A percentile compares a stretch with the other conserved stretches of the same genome.
phyloP scores from a whole-genome alignment of 169 alveolate genomes.

The Plasmodium gaboni region DNA sequence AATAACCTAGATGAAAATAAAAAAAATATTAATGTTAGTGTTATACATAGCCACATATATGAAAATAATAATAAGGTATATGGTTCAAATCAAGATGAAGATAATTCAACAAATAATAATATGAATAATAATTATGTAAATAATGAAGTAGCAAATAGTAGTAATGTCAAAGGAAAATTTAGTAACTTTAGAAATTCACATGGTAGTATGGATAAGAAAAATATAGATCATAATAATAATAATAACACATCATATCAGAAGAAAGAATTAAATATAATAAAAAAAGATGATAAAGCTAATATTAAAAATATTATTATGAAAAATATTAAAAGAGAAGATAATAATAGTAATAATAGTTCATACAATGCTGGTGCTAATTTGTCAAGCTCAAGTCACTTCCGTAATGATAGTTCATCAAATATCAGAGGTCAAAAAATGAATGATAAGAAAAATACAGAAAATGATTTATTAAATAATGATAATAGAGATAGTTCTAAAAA shows the following conservation, averaged over 20 bases:
- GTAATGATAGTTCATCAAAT: neutral
- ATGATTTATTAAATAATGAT: neutral
- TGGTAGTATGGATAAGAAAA: slow-evolving; percentile 27
- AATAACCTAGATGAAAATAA: slow-evolving; percentile 10
- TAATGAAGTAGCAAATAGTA: neutral
- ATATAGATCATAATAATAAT: neutral
- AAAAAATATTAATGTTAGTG: slow-evolving; percentile 25
- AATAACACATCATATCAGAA: neutral
- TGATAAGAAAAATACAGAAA: slow-evolving; percentile 4
- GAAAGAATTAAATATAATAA: slow-evolving; percentile 31
- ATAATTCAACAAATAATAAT: slow-evolving; percentile 4
- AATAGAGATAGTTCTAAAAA: slow-evolving; percentile 9
- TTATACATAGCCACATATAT: slow-evolving; percentile 26
- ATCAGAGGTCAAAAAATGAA: slow-evolving; percentile 1
- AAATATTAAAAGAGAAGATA: slow-evolving; percentile 49
- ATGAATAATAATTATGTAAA: slow-evolving; percentile 7
- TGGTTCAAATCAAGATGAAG: neutral
- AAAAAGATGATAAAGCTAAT: slow-evolving; percentile 47
- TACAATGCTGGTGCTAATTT: neutral
- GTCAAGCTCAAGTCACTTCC: slow-evolving; percentile 1
- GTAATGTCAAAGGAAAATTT: slow-evolving; percentile 5
- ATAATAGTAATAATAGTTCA: neutral
- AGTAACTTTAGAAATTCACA: slow-evolving; percentile 23
- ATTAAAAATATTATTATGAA: slow-evolving; percentile 65
- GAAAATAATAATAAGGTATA: slow-evolving; percentile 15